Conservation (phyloP, 768 basidiomycete species). For the Russula emetica region DNA sequence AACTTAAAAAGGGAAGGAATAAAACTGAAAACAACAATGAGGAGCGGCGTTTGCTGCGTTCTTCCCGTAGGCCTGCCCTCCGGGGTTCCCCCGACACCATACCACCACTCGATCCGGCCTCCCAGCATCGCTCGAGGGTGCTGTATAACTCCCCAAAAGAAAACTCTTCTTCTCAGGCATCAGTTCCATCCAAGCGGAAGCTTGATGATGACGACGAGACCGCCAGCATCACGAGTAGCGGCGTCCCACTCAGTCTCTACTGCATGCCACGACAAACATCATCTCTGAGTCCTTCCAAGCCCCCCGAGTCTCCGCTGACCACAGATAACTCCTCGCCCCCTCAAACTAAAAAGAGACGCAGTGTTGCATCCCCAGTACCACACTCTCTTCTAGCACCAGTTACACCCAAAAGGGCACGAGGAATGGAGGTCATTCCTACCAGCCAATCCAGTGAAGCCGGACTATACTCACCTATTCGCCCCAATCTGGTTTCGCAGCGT, state of each 20-base stretch:
- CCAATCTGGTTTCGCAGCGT: not conserved
- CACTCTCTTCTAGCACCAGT: not conserved
- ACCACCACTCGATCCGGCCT: not conserved
- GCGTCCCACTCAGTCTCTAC: slow-evolving; percentile 25
- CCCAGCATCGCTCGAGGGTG: not conserved
- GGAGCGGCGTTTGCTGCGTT: not conserved
- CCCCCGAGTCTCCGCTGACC: not conserved
- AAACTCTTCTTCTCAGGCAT: not conserved
- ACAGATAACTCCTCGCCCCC: not conserved
- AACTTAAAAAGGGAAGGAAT: slow-evolving; percentile 2
- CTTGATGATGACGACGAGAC: slow-evolving; percentile 7
- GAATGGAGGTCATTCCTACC: slow-evolving; percentile 15
- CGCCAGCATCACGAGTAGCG: slow-evolving; percentile 14
- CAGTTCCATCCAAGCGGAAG: slow-evolving; percentile 21
- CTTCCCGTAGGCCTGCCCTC: not conserved
- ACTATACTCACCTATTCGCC: slow-evolving; percentile 16
- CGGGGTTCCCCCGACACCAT: not conserved
- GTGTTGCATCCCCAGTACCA: not conserved
- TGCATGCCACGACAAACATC: slow-evolving; percentile 7
- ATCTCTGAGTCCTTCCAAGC: not conserved
- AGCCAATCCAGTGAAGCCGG: slow-evolving; percentile 23
- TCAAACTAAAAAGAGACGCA: slow-evolving; percentile 9
- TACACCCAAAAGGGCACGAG: slow-evolving; percentile 9
- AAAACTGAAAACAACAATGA: not conserved
- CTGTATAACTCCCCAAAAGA: not conserved